Conservation (phyloP, 2,329 filamentous ascomycete species). For the Sporothrix mexicana region DNA sequence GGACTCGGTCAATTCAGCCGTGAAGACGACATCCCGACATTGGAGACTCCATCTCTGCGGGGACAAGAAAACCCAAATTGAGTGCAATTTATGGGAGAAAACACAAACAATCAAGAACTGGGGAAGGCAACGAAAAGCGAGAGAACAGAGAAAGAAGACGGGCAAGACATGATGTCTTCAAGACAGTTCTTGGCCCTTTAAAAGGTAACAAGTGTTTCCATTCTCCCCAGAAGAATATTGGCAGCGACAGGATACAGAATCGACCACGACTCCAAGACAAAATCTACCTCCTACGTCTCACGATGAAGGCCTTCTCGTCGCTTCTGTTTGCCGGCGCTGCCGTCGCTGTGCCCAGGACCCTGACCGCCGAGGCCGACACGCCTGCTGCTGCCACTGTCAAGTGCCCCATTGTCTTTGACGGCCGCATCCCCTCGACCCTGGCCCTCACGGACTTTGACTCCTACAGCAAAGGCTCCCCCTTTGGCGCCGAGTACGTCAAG, state of each 20-base stretch:
- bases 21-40: background rate
- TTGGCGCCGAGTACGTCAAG: constrained; percentile 49
- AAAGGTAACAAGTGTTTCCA: background rate
- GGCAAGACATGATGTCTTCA: constrained; percentile 16
- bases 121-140: background rate
- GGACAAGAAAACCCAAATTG: constrained; percentile 27
- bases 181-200: background rate
- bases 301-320: constrained; percentile 17
- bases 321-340: constrained; percentile 28
- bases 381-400: constrained; percentile 31
- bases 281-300: background rate
- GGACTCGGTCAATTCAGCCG: constrained; percentile 27
- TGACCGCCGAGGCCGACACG: constrained; percentile 3
- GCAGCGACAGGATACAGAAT: background rate
- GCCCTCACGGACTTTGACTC: constrained; percentile 44
- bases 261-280: background rate
- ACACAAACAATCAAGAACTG: background rate
- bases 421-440: constrained; percentile 43
- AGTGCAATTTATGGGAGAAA: constrained; percentile 9
- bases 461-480: constrained; percentile 43
- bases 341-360: constrained; percentile 15
- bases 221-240: background rate
- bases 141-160: background rate
- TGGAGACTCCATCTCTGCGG: background rate
- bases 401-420: constrained; percentile 49